Evolutionary conservation across 2,329 filamentous ascomycete species (phyloP), one percentile per base, ranked within the genome.

Genomic region (Aspergillus sp.): DNA sequence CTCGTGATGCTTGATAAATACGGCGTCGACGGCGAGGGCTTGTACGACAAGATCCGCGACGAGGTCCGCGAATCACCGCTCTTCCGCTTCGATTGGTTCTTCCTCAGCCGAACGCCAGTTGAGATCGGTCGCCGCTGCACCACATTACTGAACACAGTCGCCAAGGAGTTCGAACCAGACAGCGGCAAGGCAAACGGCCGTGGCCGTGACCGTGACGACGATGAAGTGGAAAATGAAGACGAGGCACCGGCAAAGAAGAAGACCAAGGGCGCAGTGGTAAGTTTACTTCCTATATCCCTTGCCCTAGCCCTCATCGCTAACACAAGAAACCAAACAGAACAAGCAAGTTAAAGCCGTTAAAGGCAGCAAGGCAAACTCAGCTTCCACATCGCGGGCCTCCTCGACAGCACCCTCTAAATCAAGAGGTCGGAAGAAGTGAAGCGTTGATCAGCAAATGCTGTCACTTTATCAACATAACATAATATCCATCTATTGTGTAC

Each of bases 21-120:
- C 67, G 95, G 96, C 6, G 87, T 99, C 37, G 96, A 99, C 71
- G 89, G 90, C 1, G 93, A 98, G 68, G 86, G 86, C 35, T 84
- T 99, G 62, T 96, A 95, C 73, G 95, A 99, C 67, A 88, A 87
- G 73, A 96, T 99, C 70, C 89, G 95, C n/a, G 93, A 98, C 64
- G 95, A 98, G 73, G 96, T 99, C 64, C 89, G 93, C 35, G 92
- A 97, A 64, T 93, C 89, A 56, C 93, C 95, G 9, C 81, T 99
- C 3, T 99, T 99, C 84, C 87, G 95, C 40, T 99, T 99, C 69
- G 95, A 99, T 73, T 99, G 96, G 96, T 99, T 99, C 80, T 97
- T 99, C 82, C 83, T 99, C 41, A 96, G 91, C 73, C 87, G 95
- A 46, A 99, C 93, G 4, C 91, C 95, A 0, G 88, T 93, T 50